phyloP scores from a whole-genome alignment of 768 basidiomycete species.

The Boletus pseudo-olivaceus region DNA sequence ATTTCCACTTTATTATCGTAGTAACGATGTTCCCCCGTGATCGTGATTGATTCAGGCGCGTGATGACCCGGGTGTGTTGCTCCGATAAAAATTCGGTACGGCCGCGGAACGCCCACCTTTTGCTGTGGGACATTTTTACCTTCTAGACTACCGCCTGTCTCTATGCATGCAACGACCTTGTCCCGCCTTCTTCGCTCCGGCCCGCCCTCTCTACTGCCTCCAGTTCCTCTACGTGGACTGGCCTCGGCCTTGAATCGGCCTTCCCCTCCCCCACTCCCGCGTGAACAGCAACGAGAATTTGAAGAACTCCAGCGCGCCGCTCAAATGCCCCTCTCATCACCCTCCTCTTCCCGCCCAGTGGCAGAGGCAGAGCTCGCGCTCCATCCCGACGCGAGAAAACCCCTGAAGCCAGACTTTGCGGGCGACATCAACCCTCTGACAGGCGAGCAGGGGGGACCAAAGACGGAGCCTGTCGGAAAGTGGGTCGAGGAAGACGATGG shows the following conservation, averaged over 20 bases:
- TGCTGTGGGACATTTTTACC: too few species aligned
- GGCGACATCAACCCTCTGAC: conserved; percentile 80
- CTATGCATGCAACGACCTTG: not conserved
- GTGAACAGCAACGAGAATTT: conserved; percentile 77
- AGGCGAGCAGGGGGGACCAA: conserved; percentile 85
- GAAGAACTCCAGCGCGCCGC: conserved; percentile 74
- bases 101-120: too few species aligned
- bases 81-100: too few species aligned
- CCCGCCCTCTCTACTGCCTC: not conserved
- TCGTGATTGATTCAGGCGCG: too few species aligned
- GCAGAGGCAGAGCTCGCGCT: conserved; percentile 43
- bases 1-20: too few species aligned
- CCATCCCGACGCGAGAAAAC: conserved; percentile 68
- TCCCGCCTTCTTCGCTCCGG: not conserved
- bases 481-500: conserved; percentile 54
- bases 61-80: too few species aligned
- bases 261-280: conserved; percentile 71
- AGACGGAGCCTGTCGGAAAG: conserved; percentile 71
- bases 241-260: conserved; percentile 51
- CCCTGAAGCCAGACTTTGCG: conserved; percentile 65
- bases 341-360: conserved; percentile 23
- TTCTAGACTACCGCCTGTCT: not conserved
- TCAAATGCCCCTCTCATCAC: conserved; percentile 37
- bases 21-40: too few species aligned
- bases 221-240: conserved; percentile 11